Base-by-base conservation (phyloP, 352 stramenopile species). In the Pythium grandisporangium region DNA sequence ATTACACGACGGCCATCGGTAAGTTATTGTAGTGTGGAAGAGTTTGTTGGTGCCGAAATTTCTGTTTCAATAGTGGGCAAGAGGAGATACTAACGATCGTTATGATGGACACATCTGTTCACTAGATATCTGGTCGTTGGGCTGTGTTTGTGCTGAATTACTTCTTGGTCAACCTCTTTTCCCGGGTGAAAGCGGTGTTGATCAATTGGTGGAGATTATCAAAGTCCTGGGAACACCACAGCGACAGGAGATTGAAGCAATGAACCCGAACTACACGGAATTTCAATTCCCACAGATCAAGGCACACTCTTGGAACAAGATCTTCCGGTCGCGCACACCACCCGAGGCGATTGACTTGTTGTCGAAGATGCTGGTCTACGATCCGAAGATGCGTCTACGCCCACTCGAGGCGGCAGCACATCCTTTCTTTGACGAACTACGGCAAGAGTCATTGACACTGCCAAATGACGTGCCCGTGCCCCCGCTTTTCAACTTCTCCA, bases 221-320 rank as follows among this genome's bases (percentile, higher is more conserved):
- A 99, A 99, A 59, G 84, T 99, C 13, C 68, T 99, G 14, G 97
- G 96, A 26, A 99, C 96, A 22, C 97, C 97, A 6, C 97, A 97
- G 45, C 79, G 95, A 30, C 95, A 99, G 60, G 94, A 99, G 66
- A 99, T 99, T 33, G 70, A 93, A 53, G 84, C 87, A 17, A 99
- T 99, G 96, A 99, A 99, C 64, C 96, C 94, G 5, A 98, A 98
- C 62, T 99, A 99, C 67, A 99, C 95, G 30, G 96, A 99, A 67
- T 99, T 99, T 62, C 98, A 99, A 64, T 99, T 99, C 59, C 97
- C 97, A 21, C 94, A 99, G 56, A 99, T 99, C 74, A 96, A 98
- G 60, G 95, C 90, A 14, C 96, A 98, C 59, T 95, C 95, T 43
- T 99, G 95, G 95, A 93, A 92, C 55, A 97, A 98, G 62, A 95